phyloP scores from a whole-genome alignment of 495 filamentous ascomycete genomes.

The Durotheca rogersii region DNA sequence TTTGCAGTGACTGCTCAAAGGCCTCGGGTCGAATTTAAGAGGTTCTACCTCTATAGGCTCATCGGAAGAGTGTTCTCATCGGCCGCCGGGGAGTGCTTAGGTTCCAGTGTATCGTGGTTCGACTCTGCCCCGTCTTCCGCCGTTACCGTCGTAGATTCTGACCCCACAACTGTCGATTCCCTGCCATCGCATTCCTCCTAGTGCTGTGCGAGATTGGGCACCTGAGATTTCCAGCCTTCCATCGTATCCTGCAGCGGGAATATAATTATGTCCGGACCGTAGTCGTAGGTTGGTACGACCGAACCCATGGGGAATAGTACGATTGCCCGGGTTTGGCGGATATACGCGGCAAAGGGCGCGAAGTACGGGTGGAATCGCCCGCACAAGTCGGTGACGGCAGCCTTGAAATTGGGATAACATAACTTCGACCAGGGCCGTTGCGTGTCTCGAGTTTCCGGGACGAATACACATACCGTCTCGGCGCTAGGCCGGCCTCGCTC shows the following conservation, averaged over 20 bases:
- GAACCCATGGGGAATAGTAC: constrained; percentile 24
- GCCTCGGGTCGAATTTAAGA: too few species aligned
- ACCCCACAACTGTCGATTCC: neutral
- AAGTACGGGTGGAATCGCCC: constrained; percentile 26
- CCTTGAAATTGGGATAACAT: constrained; percentile 25
- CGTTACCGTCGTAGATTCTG: neutral
- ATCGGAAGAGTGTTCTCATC: too few species aligned
- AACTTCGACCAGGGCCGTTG: constrained; percentile 21
- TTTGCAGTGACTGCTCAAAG: too few species aligned
- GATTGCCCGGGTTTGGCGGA: constrained; percentile 10
- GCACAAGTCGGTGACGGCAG: constrained; percentile 26
- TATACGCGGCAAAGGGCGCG: constrained; percentile 28
- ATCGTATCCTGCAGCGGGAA: constrained; percentile 17
- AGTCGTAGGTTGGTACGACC: neutral
- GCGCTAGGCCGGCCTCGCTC: constrained; percentile 6
- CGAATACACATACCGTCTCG: constrained; percentile 15
- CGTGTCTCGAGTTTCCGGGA: constrained; percentile 5
- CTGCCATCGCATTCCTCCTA: neutral
- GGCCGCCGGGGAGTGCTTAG: too few species aligned
- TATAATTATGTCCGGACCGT: constrained; percentile 2
- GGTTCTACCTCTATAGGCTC: too few species aligned
- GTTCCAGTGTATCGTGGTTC: too few species aligned
- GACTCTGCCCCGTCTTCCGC: too few species aligned
- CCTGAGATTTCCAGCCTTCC: too few species aligned
- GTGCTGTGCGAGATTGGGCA: neutral